Evolutionary conservation across 768 basidiomycete species (phyloP).

Genomic region (Boletus subparvulus): DNA sequence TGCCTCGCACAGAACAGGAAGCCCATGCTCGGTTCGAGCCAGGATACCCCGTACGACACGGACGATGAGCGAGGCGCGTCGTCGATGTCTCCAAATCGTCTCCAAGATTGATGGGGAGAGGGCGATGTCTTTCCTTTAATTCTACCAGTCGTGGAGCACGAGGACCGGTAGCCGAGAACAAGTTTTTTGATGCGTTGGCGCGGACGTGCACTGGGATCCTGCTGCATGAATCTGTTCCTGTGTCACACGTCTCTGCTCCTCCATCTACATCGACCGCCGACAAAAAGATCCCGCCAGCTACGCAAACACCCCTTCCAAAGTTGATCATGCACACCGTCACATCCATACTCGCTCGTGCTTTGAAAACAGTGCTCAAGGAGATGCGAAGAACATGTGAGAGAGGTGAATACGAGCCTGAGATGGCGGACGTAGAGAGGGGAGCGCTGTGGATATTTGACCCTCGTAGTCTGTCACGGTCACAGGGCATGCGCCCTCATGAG

Average conservation of each 20-base stretch:
- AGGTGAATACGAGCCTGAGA: conserved; percentile 12
- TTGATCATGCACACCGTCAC: conserved; percentile 77
- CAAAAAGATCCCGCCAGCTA: conserved; percentile 51
- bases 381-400: conserved; percentile 38
- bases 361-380: conserved; percentile 71
- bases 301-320: conserved; percentile 53
- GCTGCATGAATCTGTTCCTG: conserved; percentile 37
- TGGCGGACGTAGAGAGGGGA: conserved; percentile 26
- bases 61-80: conserved; percentile 76
- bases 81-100: conserved; percentile 73
- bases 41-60: conserved; percentile 8
- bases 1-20: conserved; percentile 57
- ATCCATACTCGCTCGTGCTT: conserved; percentile 68
- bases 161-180: background rate
- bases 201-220: conserved; percentile 57
- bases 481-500: conserved; percentile 10
- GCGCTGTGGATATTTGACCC: conserved; percentile 79
- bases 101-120: conserved; percentile 72
- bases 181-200: conserved; percentile 49
- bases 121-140: conserved; percentile 55
- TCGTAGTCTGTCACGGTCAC: conserved; percentile 52
- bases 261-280: background rate
- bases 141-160: conserved; percentile 10
- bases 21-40: conserved; percentile 59
- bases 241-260: background rate